These are phyloP conservation scores for Ceratonia siliqua DNA, from an alignment of 306 rosid species.

Conservation along the genomic window DNA sequence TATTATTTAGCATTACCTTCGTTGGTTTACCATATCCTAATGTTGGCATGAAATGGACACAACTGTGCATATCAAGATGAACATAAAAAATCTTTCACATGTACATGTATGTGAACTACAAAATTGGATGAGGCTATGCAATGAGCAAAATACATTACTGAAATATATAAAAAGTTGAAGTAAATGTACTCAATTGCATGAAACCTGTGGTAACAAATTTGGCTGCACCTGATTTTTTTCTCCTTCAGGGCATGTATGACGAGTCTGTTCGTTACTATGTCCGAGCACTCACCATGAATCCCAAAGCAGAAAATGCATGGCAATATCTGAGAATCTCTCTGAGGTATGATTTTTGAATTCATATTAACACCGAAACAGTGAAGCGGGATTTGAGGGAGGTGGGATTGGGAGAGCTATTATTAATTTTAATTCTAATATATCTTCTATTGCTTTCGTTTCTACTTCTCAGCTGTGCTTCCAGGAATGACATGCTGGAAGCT, in stretches of 20 bases:
- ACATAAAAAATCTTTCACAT: background rate
- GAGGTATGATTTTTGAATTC: slow-evolving; percentile 53
- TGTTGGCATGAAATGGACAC: background rate
- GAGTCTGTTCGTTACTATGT: slow-evolving; percentile 93
- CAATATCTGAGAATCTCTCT: slow-evolving; percentile 92
- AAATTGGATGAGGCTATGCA: background rate
- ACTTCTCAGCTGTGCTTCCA: slow-evolving; percentile 87
- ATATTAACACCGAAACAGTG: background rate
- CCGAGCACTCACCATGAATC: slow-evolving; percentile 96
- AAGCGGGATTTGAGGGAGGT: background rate
- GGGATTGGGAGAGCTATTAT: background rate
- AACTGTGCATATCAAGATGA: background rate
- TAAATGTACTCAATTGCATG: background rate
- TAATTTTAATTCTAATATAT: slow-evolving; percentile 3
- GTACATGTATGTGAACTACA: background rate
- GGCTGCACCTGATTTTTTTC: background rate
- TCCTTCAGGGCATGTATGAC: slow-evolving; percentile 78
- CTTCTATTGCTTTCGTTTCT: background rate
- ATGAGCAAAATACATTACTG: background rate
- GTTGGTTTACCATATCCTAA: background rate
- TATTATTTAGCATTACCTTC: background rate
- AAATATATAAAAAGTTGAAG: background rate
- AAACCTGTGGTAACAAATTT: background rate
- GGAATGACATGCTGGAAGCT: slow-evolving; percentile 92
- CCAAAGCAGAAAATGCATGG: slow-evolving; percentile 98